These are phyloP conservation scores for Lodderomyces elongisporus DNA, from an alignment of 1,139 yeast genomes.

Conservation along the genomic window DNA sequence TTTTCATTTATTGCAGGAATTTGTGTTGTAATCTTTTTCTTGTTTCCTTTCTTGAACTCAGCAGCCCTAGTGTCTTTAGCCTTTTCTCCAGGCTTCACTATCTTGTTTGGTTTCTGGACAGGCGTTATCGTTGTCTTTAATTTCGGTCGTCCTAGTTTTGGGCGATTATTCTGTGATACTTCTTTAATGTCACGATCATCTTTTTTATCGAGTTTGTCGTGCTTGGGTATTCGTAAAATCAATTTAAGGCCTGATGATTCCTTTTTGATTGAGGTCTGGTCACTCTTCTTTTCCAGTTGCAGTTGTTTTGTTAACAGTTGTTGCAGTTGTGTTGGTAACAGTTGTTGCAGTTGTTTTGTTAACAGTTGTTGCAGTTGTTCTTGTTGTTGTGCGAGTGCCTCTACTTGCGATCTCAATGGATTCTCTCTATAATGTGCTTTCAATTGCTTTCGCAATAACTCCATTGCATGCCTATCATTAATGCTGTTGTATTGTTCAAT, in stretches of 20 bases:
- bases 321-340: too few species aligned
- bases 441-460: conserved; percentile 27
- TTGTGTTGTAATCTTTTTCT: conserved; percentile 5
- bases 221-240: conserved; percentile 25
- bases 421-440: conserved; percentile 30
- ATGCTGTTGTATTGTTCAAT: neutral
- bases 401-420: conserved; percentile 37
- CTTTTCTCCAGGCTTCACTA: conserved; percentile 5
- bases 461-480: conserved; percentile 11
- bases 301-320: too few species aligned
- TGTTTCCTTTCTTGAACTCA: neutral
- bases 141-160: neutral
- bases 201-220: conserved; percentile 4
- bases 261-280: conserved; percentile 1
- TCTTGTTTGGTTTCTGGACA: conserved; percentile 4
- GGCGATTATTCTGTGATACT: conserved; percentile 3
- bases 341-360: too few species aligned
- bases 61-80: conserved; percentile 19
- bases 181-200: neutral
- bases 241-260: conserved; percentile 22
- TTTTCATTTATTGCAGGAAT: conserved; percentile 5
- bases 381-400: conserved; percentile 36
- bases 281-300: conserved; percentile 26
- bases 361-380: conserved; percentile 13
- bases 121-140: neutral